A percentile compares a stretch with the other conserved stretches of the same genome.
Conservation (phyloP, 768 basidiomycete genomes). For the Boletus rubropictus region DNA sequence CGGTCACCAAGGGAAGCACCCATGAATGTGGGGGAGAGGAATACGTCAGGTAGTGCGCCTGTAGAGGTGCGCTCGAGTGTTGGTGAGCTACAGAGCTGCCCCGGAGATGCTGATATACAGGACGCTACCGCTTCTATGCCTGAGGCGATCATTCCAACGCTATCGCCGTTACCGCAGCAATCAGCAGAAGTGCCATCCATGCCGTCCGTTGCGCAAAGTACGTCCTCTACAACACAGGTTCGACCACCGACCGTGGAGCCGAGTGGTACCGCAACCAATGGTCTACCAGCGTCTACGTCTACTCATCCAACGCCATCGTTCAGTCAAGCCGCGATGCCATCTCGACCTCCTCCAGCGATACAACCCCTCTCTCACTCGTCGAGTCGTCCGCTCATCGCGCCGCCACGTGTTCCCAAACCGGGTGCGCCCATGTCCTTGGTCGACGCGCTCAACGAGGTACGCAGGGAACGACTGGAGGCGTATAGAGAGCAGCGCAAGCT, state of each 20-base stretch:
- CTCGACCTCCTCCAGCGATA: not conserved
- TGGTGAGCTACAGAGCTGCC: not conserved
- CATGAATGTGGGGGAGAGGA: not conserved
- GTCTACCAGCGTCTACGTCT: not conserved
- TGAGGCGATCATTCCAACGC: not conserved
- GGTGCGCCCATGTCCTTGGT: slow-evolving; percentile 14
- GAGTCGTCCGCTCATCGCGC: slow-evolving; percentile 15
- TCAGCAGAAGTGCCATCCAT: not conserved
- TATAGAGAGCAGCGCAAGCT: not conserved
- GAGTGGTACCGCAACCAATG: not conserved
- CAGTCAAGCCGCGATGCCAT: not conserved
- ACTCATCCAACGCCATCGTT: not conserved
- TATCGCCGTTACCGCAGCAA: not conserved
- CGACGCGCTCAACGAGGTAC: slow-evolving; percentile 21
- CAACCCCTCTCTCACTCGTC: slow-evolving; percentile 1
- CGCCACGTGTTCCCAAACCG: slow-evolving; percentile 19
- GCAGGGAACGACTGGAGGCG: slow-evolving; percentile 4
- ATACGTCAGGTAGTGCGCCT: not conserved
- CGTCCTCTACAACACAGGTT: not conserved
- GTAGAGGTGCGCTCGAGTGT: not conserved
- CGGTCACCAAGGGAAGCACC: not conserved
- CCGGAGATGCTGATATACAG: slow-evolving; percentile 5
- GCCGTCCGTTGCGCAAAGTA: not conserved
- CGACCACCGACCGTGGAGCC: not conserved
- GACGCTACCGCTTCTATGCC: not conserved